A percentile compares a stretch with the other conserved stretches of the same genome.
Evolutionary conservation across 345 rosid genomes (phyloP).

Genomic region (Stellera chamaejasme): DNA sequence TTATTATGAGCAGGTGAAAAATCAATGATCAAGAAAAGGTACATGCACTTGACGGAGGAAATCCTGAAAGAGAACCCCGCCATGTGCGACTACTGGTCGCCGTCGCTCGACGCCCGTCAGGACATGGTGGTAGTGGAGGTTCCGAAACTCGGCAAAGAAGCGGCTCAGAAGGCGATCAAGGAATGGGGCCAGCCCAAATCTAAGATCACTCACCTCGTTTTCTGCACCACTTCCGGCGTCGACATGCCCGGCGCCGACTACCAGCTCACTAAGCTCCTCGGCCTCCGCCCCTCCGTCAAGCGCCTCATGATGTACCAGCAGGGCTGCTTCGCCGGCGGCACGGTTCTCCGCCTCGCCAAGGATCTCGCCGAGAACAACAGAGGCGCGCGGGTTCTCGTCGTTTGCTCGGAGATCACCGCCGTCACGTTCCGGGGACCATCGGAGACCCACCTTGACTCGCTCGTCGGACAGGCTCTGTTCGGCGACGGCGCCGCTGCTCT

Average conservation of each 20-base stretch:
- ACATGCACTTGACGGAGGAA: slow-evolving; percentile 23
- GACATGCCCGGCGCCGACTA: slow-evolving; percentile 36
- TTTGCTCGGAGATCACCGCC: slow-evolving; percentile 32
- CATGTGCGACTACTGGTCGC: slow-evolving; percentile 14
- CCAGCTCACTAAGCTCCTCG: slow-evolving; percentile 30
- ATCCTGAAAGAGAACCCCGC: slow-evolving; percentile 14
- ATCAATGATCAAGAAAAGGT: slow-evolving; percentile 21
- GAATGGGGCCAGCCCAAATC: slow-evolving; percentile 27
- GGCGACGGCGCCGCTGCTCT: slow-evolving; percentile 23
- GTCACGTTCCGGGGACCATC: slow-evolving; percentile 33
- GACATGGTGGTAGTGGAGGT: slow-evolving; percentile 19
- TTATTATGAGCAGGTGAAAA: slow-evolving; percentile 18
- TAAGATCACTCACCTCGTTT: slow-evolving; percentile 31
- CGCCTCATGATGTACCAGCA: slow-evolving; percentile 29
- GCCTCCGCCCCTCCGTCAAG: slow-evolving; percentile 24
- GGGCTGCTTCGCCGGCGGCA: slow-evolving; percentile 21
- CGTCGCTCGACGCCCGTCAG: slow-evolving; percentile 26
- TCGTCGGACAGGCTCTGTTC: slow-evolving; percentile 33
- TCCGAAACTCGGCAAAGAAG: slow-evolving; percentile 30
- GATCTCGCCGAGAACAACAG: slow-evolving; percentile 37
- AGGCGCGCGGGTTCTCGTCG: slow-evolving; percentile 37
- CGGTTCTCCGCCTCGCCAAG: slow-evolving; percentile 6
- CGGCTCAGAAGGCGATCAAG: slow-evolving; percentile 21
- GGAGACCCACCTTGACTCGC: slow-evolving; percentile 25
- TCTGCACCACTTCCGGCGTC: slow-evolving; percentile 22